Evolutionary conservation across 2,329 filamentous ascomycete species (phyloP).

Genomic region (Verticillium klebahnii): DNA sequence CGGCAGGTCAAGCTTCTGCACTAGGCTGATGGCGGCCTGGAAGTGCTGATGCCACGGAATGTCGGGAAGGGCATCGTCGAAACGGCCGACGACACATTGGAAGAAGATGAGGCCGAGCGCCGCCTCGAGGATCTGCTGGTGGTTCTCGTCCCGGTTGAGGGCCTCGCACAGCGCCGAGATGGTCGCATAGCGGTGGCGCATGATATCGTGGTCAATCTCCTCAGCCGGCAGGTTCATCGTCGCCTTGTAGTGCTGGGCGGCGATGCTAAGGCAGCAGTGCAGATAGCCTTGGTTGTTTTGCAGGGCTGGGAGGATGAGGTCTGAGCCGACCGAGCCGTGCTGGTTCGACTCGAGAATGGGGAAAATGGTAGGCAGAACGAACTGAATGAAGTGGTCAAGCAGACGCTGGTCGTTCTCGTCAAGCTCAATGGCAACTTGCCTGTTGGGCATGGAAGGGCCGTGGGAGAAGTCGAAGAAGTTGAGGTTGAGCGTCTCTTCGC

Average conservation of each 20-base stretch:
- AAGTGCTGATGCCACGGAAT: constrained; percentile 98
- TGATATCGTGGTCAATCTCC: constrained; percentile 83
- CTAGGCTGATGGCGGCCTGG: constrained; percentile 79
- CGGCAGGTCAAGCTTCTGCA: constrained; percentile 79
- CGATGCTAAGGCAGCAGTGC: constrained; percentile 91
- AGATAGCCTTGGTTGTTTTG: constrained; percentile 91
- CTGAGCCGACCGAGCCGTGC: constrained; percentile 73
- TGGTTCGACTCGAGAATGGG: constrained; percentile 89
- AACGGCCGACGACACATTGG: constrained; percentile 84
- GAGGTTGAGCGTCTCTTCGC: constrained; percentile 63
- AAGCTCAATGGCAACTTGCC: constrained; percentile 73
- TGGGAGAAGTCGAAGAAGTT: constrained; percentile 83
- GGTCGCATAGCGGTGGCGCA: constrained; percentile 85
- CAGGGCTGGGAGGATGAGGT: constrained; percentile 81
- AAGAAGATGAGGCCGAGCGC: constrained; percentile 95
- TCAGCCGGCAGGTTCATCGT: constrained; percentile 62
- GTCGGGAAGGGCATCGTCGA: constrained; percentile 79
- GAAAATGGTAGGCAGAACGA: constrained; percentile 84
- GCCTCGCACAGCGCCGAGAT: constrained; percentile 82
- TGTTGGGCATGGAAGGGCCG: constrained; percentile 54
- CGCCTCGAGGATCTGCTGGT: constrained; percentile 85
- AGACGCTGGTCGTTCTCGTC: constrained; percentile 84
- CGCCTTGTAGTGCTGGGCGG: constrained; percentile 87
- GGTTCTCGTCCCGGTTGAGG: constrained; percentile 73
- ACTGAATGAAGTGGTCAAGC: constrained; percentile 85